These are phyloP conservation scores for Aspergillus hortae DNA, from an alignment of 2,329 filamentous ascomycete species.

Conservation along the genomic window DNA sequence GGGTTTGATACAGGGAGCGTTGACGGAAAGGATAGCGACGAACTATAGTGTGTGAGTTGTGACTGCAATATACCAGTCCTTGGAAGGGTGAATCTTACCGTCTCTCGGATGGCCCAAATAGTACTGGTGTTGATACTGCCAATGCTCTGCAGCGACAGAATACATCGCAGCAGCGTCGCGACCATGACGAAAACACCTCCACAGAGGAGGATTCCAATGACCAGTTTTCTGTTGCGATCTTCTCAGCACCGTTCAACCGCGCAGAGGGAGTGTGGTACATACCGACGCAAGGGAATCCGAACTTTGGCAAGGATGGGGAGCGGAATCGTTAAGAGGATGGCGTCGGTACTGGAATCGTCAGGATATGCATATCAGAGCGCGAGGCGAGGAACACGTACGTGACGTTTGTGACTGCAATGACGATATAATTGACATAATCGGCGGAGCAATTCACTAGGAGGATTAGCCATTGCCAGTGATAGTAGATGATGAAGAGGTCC, in stretches of 20 bases:
- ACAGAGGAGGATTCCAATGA: conserved; percentile 40
- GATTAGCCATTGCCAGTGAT: neutral
- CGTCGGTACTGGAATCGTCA: conserved; percentile 4
- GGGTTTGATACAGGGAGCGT: conserved; percentile 41
- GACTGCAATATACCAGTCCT: neutral
- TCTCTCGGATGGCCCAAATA: conserved; percentile 46
- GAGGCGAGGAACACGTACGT: conserved; percentile 15
- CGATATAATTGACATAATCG: conserved; percentile 36
- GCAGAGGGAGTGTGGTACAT: neutral
- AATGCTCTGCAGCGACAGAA: conserved; percentile 36
- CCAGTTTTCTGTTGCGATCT: conserved; percentile 28
- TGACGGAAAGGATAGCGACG: conserved; percentile 44
- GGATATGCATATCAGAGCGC: conserved; percentile 7
- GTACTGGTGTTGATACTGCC: conserved; percentile 38
- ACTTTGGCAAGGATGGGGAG: conserved; percentile 41
- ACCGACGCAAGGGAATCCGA: conserved; percentile 33
- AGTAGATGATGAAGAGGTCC: neutral
- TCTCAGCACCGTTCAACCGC: neutral
- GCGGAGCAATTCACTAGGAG: conserved; percentile 27
- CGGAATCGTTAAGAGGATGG: conserved; percentile 32
- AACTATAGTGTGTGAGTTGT: conserved; percentile 26
- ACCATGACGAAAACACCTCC: conserved; percentile 45
- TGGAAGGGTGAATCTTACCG: conserved; percentile 20
- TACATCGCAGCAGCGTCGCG: conserved; percentile 42
- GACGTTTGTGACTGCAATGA: conserved; percentile 37